Evolutionary conservation across 768 basidiomycete species (phyloP), one percentile per base, ranked within the genome.

Genomic region (Amanita fuliginea): DNA sequence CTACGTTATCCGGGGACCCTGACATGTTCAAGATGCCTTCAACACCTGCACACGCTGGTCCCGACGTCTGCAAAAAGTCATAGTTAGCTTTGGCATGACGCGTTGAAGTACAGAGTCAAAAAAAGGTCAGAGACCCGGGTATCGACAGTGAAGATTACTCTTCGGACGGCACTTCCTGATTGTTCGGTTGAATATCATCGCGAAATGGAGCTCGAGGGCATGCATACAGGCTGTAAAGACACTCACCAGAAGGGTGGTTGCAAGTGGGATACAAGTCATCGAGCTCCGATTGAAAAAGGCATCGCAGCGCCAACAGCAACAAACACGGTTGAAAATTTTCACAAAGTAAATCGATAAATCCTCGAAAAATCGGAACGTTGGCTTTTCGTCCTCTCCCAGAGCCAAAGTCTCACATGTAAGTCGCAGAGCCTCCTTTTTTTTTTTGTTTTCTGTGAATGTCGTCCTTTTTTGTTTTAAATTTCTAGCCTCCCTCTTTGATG

Each of bases 151-250:
- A 56, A 62, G 57, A 62, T 60, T 64, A 62, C 56, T 67, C 65
- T 73, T 76, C 72, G 65, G 74, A 74, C 74, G 74, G 74, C 74
- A 76, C 74, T 76, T 76, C 74, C 74, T 76, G 74, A 72, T 64
- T 66, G 61, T 65, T 66, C 67, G 71, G 72, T 67, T 60, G 59
- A 64, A 58, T 61, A 63, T 75, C 74, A 62, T 75, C 73, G 71
- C 67, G 24, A 51, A 28, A 49, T 47, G 48, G 32, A 47, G 26
- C 28, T 9, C 8, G 28, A 30, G 30, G 30, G 30, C 9, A 10
- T 10, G 42, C 32, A 39, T 19, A 47, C 28, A 21, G 22, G 22
- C 3, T 21, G 33, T 6, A 37, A 22, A 28, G 28, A 22, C 22
- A 43, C 49, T 50, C 24, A 50, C 49, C 41, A 26, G 22, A 5